These are phyloP conservation scores for Pythium dissotocum DNA, from an alignment of 352 stramenopile species.

Conservation along the genomic window DNA sequence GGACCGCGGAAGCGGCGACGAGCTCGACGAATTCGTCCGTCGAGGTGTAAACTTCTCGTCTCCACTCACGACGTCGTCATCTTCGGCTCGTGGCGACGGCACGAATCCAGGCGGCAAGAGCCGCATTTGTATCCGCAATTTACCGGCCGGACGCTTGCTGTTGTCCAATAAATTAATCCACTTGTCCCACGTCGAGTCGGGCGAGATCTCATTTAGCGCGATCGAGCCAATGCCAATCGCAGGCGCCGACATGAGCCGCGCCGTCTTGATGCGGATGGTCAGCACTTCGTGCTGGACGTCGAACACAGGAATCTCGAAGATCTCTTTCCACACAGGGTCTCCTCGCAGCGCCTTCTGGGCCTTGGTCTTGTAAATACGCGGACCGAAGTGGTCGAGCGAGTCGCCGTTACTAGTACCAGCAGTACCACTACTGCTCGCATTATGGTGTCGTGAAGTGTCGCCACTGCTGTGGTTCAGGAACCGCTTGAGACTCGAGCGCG, in stretches of 20 bases:
- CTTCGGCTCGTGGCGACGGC: neutral
- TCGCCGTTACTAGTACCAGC: neutral
- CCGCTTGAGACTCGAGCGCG: slow-evolving; percentile 40
- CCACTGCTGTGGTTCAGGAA: slow-evolving; percentile 33
- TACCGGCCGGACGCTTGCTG: slow-evolving; percentile 56
- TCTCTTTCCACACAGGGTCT: slow-evolving; percentile 76
- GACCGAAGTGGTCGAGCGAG: slow-evolving; percentile 7
- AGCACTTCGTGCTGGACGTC: slow-evolving; percentile 52
- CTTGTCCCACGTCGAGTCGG: slow-evolving; percentile 50
- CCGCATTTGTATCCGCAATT: slow-evolving; percentile 68
- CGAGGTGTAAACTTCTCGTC: slow-evolving; percentile 16
- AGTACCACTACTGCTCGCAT: neutral
- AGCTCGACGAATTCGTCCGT: slow-evolving; percentile 8
- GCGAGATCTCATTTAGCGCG: slow-evolving; percentile 42
- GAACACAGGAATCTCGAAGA: slow-evolving; percentile 64
- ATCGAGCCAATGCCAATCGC: slow-evolving; percentile 57
- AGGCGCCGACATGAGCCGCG: slow-evolving; percentile 61
- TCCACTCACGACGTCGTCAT: slow-evolving; percentile 9
- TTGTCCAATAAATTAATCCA: slow-evolving; percentile 54
- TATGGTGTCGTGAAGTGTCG: slow-evolving; percentile 13
- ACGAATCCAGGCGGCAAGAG: slow-evolving; percentile 22
- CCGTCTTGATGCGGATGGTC: slow-evolving; percentile 73
- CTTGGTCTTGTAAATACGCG: slow-evolving; percentile 64
- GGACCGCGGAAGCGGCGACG: slow-evolving; percentile 9
- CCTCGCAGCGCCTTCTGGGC: slow-evolving; percentile 54